phyloP scores from a whole-genome alignment of 352 stramenopile genomes.

The Globisporangium megalacanthum region DNA sequence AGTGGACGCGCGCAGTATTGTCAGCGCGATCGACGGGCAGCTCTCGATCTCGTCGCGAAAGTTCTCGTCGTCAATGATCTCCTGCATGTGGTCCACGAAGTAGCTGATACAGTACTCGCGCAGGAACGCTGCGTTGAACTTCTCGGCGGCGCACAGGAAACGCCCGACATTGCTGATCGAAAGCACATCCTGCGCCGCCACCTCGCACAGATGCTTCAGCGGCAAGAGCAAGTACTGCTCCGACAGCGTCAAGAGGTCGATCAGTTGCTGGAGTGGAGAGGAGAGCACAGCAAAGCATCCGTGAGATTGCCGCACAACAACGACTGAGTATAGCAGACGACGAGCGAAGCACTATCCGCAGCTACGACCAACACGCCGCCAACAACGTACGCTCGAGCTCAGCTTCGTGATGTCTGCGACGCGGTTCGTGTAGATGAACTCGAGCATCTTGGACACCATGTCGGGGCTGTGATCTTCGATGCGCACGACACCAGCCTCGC shows the following conservation, averaged over 20 bases:
- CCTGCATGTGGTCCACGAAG: conserved; percentile 68
- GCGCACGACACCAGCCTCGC: conserved; percentile 69
- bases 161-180: conserved; percentile 69
- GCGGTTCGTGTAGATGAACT: conserved; percentile 91
- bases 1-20: conserved; percentile 63
- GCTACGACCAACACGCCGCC: background rate
- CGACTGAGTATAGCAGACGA: background rate
- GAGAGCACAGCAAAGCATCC: background rate
- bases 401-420: conserved; percentile 76
- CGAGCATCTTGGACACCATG: conserved; percentile 89
- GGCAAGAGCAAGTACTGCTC: conserved; percentile 78
- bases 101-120: conserved; percentile 80
- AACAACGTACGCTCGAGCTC: conserved; percentile 50
- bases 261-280: conserved; percentile 59
- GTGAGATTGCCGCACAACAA: background rate
- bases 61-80: conserved; percentile 79
- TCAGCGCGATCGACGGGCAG: conserved; percentile 69
- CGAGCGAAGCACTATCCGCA: background rate
- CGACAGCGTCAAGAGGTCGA: conserved; percentile 73
- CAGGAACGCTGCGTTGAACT: conserved; percentile 78
- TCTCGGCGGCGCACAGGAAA: conserved; percentile 76
- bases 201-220: conserved; percentile 74
- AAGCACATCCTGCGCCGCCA: conserved; percentile 63
- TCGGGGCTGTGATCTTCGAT: conserved; percentile 75
- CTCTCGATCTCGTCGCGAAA: conserved; percentile 79